Conservation (phyloP, 208 protist genomes). For the Leishmania turanica region DNA sequence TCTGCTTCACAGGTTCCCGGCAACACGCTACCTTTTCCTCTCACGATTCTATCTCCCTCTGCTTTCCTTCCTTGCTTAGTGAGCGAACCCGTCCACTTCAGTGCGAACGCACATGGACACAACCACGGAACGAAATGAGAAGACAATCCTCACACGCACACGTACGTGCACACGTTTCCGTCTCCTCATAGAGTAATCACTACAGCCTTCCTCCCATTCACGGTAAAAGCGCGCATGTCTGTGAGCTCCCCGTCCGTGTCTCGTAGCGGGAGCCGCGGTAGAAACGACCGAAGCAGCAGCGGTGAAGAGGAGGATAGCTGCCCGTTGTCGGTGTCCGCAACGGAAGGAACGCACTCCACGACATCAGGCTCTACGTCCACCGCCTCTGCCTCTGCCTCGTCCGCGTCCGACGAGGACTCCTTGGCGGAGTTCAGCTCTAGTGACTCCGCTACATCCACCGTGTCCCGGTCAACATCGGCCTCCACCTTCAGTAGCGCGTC, state of each 20-base stretch:
- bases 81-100: neutral
- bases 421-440: neutral
- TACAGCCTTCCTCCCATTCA: neutral
- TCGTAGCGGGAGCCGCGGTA: neutral
- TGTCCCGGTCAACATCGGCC: neutral
- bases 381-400: conserved; percentile 2
- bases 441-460: neutral
- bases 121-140: neutral
- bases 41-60: neutral
- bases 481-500: neutral
- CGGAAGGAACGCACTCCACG: neutral
- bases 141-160: neutral
- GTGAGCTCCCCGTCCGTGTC: neutral
- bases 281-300: neutral
- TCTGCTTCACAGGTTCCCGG: neutral
- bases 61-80: neutral
- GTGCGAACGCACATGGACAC: neutral
- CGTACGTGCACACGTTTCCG: neutral
- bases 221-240: neutral
- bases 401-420: neutral
- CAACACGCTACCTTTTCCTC: neutral
- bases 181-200: neutral
- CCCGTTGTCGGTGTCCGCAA: neutral
- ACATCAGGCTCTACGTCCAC: neutral
- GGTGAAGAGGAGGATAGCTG: neutral